These are phyloP conservation scores for Trichoderma asperellum DNA, from an alignment of 2,329 filamentous ascomycete species.

Conservation along the genomic window DNA sequence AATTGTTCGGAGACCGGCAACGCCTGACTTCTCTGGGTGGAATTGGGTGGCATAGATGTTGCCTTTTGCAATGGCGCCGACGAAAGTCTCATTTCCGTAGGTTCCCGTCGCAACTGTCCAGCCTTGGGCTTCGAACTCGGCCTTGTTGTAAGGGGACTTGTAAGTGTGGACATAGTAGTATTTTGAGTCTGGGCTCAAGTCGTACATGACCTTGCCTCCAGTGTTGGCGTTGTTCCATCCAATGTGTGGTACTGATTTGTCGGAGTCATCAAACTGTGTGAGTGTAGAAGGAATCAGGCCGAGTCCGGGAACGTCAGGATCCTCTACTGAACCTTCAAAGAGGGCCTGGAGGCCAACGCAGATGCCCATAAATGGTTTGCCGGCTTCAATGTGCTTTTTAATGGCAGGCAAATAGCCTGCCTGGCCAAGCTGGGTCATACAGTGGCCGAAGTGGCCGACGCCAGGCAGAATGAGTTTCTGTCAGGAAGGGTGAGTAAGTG, in stretches of 20 bases:
- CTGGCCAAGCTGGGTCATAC: constrained; percentile 78
- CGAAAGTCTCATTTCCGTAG: constrained; percentile 87
- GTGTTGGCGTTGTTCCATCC: constrained; percentile 94
- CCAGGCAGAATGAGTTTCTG: constrained; percentile 94
- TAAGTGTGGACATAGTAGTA: constrained; percentile 99
- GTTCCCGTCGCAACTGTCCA: constrained; percentile 91
- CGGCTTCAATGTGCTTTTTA: constrained; percentile 77
- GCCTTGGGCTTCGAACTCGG: constrained; percentile 75
- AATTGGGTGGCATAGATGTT: constrained; percentile 95
- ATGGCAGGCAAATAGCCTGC: constrained; percentile 86
- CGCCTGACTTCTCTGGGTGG: constrained; percentile 95
- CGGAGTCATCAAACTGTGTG: constrained; percentile 72
- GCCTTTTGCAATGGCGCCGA: constrained; percentile 83
- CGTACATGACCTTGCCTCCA: constrained; percentile 66
- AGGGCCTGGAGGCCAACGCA: constrained; percentile 93
- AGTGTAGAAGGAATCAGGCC: constrained; percentile 73
- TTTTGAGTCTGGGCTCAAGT: constrained; percentile 78
- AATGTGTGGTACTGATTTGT: constrained; percentile 97
- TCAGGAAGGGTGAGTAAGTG: constrained; percentile 22
- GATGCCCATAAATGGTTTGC: constrained; percentile 98
- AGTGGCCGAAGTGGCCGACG: constrained; percentile 97
- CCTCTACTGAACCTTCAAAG: constrained; percentile 84
- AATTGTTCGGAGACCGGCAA: constrained; percentile 81
- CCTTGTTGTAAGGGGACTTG: constrained; percentile 74
- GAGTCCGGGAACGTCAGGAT: constrained; percentile 71